A percentile compares a stretch with the other conserved stretches of the same genome.
Conservation (phyloP, 2,329 filamentous ascomycete species). For the Neonectria coccinea region DNA sequence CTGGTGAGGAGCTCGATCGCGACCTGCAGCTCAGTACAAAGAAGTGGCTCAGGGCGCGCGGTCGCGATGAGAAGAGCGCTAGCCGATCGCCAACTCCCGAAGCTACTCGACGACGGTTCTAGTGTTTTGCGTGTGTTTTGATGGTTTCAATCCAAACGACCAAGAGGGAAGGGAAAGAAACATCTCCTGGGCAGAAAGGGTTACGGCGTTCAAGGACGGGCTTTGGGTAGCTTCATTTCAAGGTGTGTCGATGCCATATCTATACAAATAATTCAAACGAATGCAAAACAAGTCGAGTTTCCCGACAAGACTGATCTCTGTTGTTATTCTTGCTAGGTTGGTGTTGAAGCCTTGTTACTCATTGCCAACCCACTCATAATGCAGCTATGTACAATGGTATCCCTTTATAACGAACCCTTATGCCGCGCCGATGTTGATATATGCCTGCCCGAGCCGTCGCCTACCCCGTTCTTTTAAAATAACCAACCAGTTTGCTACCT, state of each 20-base stretch:
- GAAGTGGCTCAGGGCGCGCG: slow-evolving; percentile 92
- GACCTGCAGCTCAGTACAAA: slow-evolving; percentile 91
- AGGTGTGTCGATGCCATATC: slow-evolving; percentile 31
- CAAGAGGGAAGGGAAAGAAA: slow-evolving; percentile 21
- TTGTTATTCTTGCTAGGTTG: slow-evolving; percentile 31
- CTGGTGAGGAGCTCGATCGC: slow-evolving; percentile 85
- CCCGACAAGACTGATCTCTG: slow-evolving; percentile 22
- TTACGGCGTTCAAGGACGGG: slow-evolving; percentile 46
- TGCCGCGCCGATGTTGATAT: slow-evolving; percentile 45
- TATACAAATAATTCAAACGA: slow-evolving; percentile 36
- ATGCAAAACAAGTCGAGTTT: slow-evolving; percentile 32
- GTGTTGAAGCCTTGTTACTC: slow-evolving; percentile 46
- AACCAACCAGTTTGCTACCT: slow-evolving; percentile 29
- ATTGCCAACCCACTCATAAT: slow-evolving; percentile 42
- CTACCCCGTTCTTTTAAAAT: slow-evolving; percentile 36
- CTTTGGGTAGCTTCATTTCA: slow-evolving; percentile 34
- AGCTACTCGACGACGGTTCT: slow-evolving; percentile 79
- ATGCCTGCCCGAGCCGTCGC: slow-evolving; percentile 32
- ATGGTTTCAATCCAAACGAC: slow-evolving; percentile 19
- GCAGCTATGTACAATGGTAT: slow-evolving; percentile 41
- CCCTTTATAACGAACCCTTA: slow-evolving; percentile 43
- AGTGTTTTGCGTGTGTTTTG: slow-evolving; percentile 40
- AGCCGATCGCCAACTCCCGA: slow-evolving; percentile 88
- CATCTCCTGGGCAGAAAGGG: slow-evolving; percentile 31
- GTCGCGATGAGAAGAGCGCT: slow-evolving; percentile 84